Base-by-base conservation (phyloP, 1,284 basidiomycete species). In the Cystobasidium slooffiae region DNA sequence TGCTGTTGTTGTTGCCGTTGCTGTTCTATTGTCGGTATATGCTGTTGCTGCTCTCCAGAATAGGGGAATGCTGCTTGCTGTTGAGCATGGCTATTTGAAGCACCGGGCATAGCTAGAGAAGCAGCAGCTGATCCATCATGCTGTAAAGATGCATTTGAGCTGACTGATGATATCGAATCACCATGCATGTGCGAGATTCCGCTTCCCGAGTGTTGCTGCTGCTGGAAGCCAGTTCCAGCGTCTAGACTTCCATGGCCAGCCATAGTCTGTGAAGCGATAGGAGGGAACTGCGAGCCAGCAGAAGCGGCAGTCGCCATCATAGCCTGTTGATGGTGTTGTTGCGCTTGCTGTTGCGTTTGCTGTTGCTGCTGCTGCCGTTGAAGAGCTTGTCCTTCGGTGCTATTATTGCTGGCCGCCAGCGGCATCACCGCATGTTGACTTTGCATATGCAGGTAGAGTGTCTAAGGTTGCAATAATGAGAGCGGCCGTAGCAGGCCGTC, bases 381-480 rank as follows among this genome's bases (percentile, higher is more conserved):
- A 31, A 31, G 31, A 31, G 31, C 31, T 24, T 47, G 61, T n/a
- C 61, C 16, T 63, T 20, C 39, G 18, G 7, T 31, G 16, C 46
- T 41, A 49, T 12, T 24, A 12, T 24, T 24, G 18, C 37, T 43
- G 61, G 61, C 61, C 46, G 61, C 61, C 46, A 37, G 44, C 22
- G 61, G 61, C 61, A 63, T 63, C 61, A 59, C 14, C n/a, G 44
- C 64, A 66, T 66, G 51, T 22, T 63, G 61, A 44, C 61, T 63
- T 44, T 63, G 61, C 61, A 63, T 63, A 20, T 20, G 61, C 31
- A 31, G 31, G 31, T 31, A 31, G 31, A 31, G 31, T 31, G 31
- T 31, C 31, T 31, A 31, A 31, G 31, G 31, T 31, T 31, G 31
- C 5, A 31, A 31, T 31, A 5, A 31, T 31, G 20, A 18, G 14